phyloP scores from a whole-genome alignment of 345 rosid species.

The Chamaenerion angustifolium region DNA sequence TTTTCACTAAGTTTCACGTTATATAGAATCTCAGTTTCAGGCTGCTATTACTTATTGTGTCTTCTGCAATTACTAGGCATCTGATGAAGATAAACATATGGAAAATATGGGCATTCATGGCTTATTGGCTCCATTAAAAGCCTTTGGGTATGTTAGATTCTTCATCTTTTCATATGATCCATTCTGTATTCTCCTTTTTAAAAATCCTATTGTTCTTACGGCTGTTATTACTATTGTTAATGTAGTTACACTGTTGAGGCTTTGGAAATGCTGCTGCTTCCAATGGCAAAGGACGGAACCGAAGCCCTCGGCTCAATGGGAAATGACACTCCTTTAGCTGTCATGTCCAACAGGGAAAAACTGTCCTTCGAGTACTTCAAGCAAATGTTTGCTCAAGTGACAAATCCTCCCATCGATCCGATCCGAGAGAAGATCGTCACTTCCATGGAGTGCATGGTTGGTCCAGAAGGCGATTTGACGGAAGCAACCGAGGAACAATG shows the following conservation, averaged over 20 bases:
- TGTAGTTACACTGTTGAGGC: slow-evolving; percentile 95
- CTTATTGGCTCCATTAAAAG: slow-evolving; percentile 75
- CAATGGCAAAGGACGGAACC: slow-evolving; percentile 92
- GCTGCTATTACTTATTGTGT: background rate
- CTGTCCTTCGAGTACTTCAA: slow-evolving; percentile 90
- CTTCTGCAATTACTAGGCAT: slow-evolving; percentile 29
- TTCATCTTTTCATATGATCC: slow-evolving; percentile 5
- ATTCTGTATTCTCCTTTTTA: too few species aligned
- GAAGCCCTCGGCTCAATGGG: slow-evolving; percentile 99
- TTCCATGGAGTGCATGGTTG: slow-evolving; percentile 98
- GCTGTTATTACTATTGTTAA: background rate
- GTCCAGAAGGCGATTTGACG: slow-evolving; percentile 98
- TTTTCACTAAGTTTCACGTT: too few species aligned
- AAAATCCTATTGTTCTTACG: background rate
- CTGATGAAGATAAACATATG: slow-evolving; percentile 61
- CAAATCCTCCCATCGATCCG: slow-evolving; percentile 98
- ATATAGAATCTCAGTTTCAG: background rate
- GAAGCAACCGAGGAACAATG: slow-evolving; percentile 98
- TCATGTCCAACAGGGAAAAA: slow-evolving; percentile 88
- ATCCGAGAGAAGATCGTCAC: slow-evolving; percentile 98
- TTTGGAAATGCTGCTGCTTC: slow-evolving; percentile 94
- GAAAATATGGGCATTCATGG: slow-evolving; percentile 88
- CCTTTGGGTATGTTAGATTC: slow-evolving; percentile 58
- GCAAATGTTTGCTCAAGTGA: slow-evolving; percentile 99
- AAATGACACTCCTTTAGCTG: slow-evolving; percentile 95